phyloP scores from a whole-genome alignment of 1,284 basidiomycete genomes.

The Rhodotorula mucilaginosa region DNA sequence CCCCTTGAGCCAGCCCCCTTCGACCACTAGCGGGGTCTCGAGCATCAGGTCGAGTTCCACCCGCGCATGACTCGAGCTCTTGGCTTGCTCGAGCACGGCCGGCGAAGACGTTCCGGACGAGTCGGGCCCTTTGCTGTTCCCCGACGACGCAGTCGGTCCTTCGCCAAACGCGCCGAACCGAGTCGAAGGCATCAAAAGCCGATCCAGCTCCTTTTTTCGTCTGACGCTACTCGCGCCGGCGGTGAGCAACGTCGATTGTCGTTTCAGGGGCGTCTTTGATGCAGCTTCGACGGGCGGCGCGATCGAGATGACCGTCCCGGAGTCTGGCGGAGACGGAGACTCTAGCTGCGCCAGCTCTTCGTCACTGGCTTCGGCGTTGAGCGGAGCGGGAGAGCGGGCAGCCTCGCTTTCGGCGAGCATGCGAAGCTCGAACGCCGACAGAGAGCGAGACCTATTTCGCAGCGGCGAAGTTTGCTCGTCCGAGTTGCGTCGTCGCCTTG shows the following conservation, averaged over 20 bases:
- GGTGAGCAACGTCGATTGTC: slow-evolving; percentile 39
- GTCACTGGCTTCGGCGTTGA: background rate
- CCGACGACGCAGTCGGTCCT: background rate
- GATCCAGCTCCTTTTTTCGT: slow-evolving; percentile 40
- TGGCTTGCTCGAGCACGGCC: slow-evolving; percentile 40
- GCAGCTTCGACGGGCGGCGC: background rate
- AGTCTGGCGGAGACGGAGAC: too few relatives aligned
- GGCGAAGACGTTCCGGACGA: slow-evolving; percentile 11
- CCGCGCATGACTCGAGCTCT: slow-evolving; percentile 63
- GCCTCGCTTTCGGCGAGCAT: slow-evolving; percentile 14
- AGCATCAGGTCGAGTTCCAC: slow-evolving; percentile 81
- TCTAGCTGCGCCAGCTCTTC: background rate
- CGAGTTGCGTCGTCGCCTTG: background rate
- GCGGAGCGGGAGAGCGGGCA: background rate
- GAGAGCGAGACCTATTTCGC: slow-evolving; percentile 7
- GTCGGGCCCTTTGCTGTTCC: background rate
- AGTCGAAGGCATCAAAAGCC: slow-evolving; percentile 25
- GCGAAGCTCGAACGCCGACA: slow-evolving; percentile 25
- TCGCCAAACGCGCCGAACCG: background rate
- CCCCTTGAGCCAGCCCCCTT: slow-evolving; percentile 75
- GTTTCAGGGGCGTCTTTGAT: background rate
- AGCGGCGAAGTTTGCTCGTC: background rate
- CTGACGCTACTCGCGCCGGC: slow-evolving; percentile 39
- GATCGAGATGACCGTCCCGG: slow-evolving; percentile 16
- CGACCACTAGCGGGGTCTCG: slow-evolving; percentile 72